These are phyloP conservation scores for Catharanthus roseus DNA, from an alignment of 257 asterid species.

Conservation along the genomic window DNA sequence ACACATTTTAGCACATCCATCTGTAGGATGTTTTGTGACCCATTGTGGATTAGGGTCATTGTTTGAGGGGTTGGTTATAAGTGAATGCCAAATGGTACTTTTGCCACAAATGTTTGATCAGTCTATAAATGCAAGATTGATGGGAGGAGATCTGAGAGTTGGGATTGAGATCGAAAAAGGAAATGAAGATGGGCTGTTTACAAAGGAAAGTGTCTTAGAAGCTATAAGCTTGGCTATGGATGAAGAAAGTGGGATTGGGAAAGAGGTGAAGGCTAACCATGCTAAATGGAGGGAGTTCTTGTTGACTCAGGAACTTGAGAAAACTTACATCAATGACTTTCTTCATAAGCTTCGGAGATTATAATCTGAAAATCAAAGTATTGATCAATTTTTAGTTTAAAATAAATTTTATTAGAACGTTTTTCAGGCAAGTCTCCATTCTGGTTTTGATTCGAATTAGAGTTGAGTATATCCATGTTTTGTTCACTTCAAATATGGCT, in stretches of 20 bases:
- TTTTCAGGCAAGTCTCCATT: no score
- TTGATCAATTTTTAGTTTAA: no score
- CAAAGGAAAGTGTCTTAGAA: constrained; percentile 25
- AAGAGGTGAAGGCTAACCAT: constrained; percentile 30
- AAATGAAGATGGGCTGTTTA: constrained; percentile 61
- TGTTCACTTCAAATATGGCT: no score
- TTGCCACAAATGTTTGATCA: constrained; percentile 68
- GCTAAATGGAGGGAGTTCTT: constrained; percentile 24
- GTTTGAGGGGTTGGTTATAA: constrained; percentile 74
- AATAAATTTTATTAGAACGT: no score
- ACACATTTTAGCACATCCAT: constrained; percentile 54
- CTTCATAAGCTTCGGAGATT: constrained; percentile 10
- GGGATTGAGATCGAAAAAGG: constrained; percentile 69
- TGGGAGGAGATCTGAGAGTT: constrained; percentile 59
- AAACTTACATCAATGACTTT: constrained; percentile 27
- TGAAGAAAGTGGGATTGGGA: constrained; percentile 22
- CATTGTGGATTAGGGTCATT: constrained; percentile 85
- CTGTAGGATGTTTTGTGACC: constrained; percentile 85
- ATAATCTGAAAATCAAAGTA: no score
- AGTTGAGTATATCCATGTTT: no score
- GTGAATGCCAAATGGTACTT: constrained; percentile 58
- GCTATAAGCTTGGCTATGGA: constrained; percentile 34
- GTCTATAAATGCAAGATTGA: constrained; percentile 54
- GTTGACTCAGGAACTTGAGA: constrained; percentile 11
- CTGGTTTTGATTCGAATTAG: no score